Evolutionary conservation across 23 red algal species (phyloP).

Genomic region (Gracilaria domingensis): DNA sequence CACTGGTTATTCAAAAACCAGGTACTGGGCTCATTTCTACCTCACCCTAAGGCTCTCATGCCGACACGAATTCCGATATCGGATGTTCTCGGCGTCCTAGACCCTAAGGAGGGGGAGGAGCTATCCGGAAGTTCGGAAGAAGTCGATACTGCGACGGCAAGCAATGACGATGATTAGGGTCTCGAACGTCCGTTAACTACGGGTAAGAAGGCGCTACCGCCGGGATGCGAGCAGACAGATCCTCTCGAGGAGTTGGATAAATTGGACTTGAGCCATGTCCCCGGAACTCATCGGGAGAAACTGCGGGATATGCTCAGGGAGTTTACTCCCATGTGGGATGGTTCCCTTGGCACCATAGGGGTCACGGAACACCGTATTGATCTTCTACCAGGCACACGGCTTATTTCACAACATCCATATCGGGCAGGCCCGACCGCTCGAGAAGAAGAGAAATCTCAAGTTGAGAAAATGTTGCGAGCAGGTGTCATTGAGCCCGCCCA

Average conservation of each 20-base stretch:
- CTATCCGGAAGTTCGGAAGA: background rate
- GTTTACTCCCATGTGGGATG: background rate
- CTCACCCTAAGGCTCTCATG: constrained; percentile 5
- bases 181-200: background rate
- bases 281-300: background rate
- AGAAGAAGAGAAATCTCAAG: background rate
- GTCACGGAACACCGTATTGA: constrained; percentile 1
- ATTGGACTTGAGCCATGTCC: background rate
- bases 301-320: background rate
- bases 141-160: background rate
- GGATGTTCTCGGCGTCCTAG: constrained; percentile 12
- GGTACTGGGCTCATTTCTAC: constrained; percentile 10
- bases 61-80: background rate
- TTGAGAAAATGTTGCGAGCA: constrained; percentile 9
- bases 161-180: background rate
- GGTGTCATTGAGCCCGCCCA: constrained; percentile 26
- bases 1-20: background rate
- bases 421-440: background rate
- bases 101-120: background rate
- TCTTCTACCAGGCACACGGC: background rate
- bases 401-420: background rate
- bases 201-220: background rate
- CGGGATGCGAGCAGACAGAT: background rate
- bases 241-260: background rate
- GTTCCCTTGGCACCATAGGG: background rate